These are phyloP conservation scores for Phaffia australis DNA, from an alignment of 768 basidiomycete genomes.

Conservation along the genomic window DNA sequence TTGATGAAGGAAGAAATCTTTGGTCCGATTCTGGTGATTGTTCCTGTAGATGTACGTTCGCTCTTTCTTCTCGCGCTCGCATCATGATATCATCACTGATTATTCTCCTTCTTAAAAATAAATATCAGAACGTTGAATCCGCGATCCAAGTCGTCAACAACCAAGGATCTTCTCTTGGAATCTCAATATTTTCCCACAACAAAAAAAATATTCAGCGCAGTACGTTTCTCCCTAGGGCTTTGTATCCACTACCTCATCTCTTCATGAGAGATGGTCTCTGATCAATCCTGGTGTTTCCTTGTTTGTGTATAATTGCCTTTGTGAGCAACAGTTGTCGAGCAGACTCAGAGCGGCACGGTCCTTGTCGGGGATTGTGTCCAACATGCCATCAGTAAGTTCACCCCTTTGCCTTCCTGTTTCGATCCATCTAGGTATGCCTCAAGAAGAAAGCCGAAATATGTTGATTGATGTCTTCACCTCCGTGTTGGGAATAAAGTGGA, in stretches of 20 bases:
- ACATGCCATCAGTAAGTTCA: slow-evolving; percentile 7
- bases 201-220: slow-evolving; percentile 32
- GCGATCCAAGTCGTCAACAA: slow-evolving; percentile 36
- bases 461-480: too few species aligned
- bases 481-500: neutral
- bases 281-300: too few species aligned
- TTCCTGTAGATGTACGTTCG: slow-evolving; percentile 34
- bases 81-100: neutral
- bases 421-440: too few species aligned
- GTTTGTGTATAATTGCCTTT: too few species aligned
- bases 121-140: slow-evolving; percentile 31
- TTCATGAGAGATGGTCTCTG: neutral
- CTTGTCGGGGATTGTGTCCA: slow-evolving; percentile 22
- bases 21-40: slow-evolving; percentile 36
- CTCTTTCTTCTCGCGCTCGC: neutral
- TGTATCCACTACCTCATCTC: neutral
- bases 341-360: slow-evolving; percentile 14
- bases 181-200: slow-evolving; percentile 35
- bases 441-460: too few species aligned
- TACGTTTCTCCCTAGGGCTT: slow-evolving; percentile 21
- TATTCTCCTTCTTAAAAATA: neutral
- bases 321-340: slow-evolving; percentile 6
- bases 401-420: neutral
- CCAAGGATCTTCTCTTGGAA: slow-evolving; percentile 33
- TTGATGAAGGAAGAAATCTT: slow-evolving; percentile 37